These are phyloP conservation scores for Geotrichum candidum DNA, from an alignment of 1,139 yeast genomes.

Conservation along the genomic window DNA sequence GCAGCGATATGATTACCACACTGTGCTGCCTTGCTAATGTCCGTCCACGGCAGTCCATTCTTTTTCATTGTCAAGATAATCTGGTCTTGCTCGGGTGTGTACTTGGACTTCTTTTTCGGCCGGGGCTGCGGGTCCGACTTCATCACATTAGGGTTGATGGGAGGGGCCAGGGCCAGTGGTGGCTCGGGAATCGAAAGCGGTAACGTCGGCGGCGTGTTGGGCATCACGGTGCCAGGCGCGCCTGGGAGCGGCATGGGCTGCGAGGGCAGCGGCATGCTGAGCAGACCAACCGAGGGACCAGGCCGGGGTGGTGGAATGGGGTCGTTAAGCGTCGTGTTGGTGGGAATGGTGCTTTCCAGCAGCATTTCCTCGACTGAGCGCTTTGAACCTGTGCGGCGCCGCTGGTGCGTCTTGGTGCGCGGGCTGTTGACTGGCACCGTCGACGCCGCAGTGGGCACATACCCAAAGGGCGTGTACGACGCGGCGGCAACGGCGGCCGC, in stretches of 20 bases:
- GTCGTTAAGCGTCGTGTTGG: constrained; percentile 19
- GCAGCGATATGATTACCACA: constrained; percentile 70
- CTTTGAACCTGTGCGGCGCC: constrained; percentile 29
- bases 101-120: constrained; percentile 59
- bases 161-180: constrained; percentile 31
- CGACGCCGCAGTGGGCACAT: constrained; percentile 24
- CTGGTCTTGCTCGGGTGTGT: constrained; percentile 61
- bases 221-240: background rate
- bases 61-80: constrained; percentile 55
- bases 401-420: constrained; percentile 18
- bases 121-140: constrained; percentile 43
- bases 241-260: constrained; percentile 30
- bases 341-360: constrained; percentile 27
- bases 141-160: constrained; percentile 35
- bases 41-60: constrained; percentile 66
- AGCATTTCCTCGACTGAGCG: constrained; percentile 31
- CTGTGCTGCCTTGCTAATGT: constrained; percentile 60
- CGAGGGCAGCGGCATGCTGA: constrained; percentile 25
- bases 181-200: constrained; percentile 32
- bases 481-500: constrained; percentile 1
- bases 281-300: constrained; percentile 10
- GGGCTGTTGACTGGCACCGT: constrained; percentile 22
- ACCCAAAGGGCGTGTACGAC: constrained; percentile 21
- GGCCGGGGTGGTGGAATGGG: constrained; percentile 4
- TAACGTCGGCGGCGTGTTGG: constrained; percentile 18